These are phyloP conservation scores for Leccinum uliginosum DNA, from an alignment of 768 basidiomycete species.

Conservation along the genomic window DNA sequence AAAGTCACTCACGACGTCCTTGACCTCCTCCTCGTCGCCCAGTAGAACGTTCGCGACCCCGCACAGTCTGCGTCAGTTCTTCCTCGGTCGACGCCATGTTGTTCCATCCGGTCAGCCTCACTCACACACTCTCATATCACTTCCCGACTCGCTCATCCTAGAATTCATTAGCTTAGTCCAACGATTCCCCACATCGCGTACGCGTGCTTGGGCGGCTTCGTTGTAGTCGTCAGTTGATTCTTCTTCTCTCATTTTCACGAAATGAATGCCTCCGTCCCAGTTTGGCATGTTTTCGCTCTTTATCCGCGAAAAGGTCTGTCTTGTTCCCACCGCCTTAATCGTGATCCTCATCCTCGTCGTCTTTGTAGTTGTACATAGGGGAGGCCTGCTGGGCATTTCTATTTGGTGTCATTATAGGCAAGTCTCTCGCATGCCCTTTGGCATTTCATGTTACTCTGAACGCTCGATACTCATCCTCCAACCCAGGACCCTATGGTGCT, in stretches of 20 bases:
- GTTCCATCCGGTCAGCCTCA: conserved; percentile 45
- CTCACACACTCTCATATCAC: not conserved
- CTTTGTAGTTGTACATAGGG: conserved; percentile 75
- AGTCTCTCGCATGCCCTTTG: conserved; percentile 16
- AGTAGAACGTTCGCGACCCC: not conserved
- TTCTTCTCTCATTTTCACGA: not conserved
- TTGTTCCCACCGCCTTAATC: not conserved
- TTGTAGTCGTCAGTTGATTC: conserved; percentile 56
- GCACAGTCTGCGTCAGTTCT: not conserved
- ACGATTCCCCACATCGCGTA: conserved; percentile 73
- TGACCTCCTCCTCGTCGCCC: not conserved
- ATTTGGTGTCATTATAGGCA: conserved; percentile 87
- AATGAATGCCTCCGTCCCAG: conserved; percentile 32
- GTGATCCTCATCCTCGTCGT: conserved; percentile 5
- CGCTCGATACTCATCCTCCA: not conserved
- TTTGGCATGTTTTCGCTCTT: conserved; percentile 96
- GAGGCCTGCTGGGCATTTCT: conserved; percentile 96
- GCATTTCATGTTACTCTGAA: conserved; percentile 6
- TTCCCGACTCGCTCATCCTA: conserved; percentile 1
- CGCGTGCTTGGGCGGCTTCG: conserved; percentile 75
- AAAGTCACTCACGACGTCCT: conserved; percentile 1
- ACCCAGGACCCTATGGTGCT: conserved; percentile 74
- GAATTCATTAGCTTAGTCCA: conserved; percentile 36
- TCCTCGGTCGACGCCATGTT: conserved; percentile 34
- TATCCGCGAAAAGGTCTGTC: conserved; percentile 73